Conservation (phyloP, 495 filamentous ascomycete genomes). For the Podospora tetraspora region DNA sequence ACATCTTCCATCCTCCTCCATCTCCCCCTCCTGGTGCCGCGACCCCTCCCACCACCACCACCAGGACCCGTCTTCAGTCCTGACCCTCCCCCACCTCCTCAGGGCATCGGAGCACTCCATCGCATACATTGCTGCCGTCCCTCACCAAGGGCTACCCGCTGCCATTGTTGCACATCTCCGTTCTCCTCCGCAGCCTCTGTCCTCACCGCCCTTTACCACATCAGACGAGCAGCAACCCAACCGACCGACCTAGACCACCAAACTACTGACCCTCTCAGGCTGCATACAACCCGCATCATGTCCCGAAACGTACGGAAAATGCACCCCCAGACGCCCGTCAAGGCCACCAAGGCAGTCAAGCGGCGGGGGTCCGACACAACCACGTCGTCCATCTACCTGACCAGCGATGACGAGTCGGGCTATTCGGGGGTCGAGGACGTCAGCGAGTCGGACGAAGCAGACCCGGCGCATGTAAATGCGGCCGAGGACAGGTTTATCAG, state of each 20-base stretch:
- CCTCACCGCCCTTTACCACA: conserved; percentile 39
- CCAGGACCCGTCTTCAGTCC: not conserved
- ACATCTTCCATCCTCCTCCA: conserved; percentile 3
- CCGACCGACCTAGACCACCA: conserved; percentile 9
- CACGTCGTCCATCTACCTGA: conserved; percentile 44
- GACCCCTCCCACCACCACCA: conserved; percentile 3
- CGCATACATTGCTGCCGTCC: not conserved
- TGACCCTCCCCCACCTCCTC: not conserved
- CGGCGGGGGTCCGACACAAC: conserved; percentile 35
- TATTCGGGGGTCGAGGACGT: conserved; percentile 73
- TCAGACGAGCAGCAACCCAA: conserved; percentile 11
- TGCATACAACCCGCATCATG: conserved; percentile 35
- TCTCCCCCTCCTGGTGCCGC: conserved; percentile 3
- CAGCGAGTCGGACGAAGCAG: conserved; percentile 65
- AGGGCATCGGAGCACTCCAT: no score
- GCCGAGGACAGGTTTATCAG: conserved; percentile 70
- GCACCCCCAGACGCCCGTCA: conserved; percentile 38
- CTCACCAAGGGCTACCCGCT: not conserved
- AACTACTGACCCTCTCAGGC: conserved; percentile 5
- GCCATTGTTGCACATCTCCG: not conserved
- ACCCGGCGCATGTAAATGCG: conserved; percentile 66
- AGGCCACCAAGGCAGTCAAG: conserved; percentile 34
- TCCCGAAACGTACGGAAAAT: conserved; percentile 51
- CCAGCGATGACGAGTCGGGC: conserved; percentile 65
- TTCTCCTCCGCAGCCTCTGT: conserved; percentile 6